These are phyloP conservation scores for Niveomyces coronatus DNA, from an alignment of 2,329 filamentous ascomycete genomes.

Conservation along the genomic window DNA sequence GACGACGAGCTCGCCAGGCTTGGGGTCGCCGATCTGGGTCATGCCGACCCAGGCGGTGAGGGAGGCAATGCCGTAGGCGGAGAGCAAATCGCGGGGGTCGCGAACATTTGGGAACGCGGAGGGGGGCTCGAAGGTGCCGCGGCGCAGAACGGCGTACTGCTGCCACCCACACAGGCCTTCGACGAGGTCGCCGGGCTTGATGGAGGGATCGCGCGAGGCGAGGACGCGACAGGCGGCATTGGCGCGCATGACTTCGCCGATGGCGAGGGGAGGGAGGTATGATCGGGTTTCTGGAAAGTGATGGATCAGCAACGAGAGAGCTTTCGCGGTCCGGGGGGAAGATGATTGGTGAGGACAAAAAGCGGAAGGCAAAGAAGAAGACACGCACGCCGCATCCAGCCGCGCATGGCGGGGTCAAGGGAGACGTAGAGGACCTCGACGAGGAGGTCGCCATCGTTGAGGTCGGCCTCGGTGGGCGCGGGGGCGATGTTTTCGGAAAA, in stretches of 20 bases:
- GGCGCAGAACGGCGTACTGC: slow-evolving; percentile 49
- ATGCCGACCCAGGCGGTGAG: slow-evolving; percentile 71
- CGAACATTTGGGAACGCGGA: slow-evolving; percentile 30
- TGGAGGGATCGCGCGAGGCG: slow-evolving; percentile 45
- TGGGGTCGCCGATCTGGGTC: slow-evolving; percentile 54
- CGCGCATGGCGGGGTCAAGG: slow-evolving; percentile 67
- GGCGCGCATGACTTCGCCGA: slow-evolving; percentile 61
- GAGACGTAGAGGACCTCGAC: slow-evolving; percentile 53
- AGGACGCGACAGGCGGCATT: slow-evolving; percentile 48
- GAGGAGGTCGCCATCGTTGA: slow-evolving; percentile 56
- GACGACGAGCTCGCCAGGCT: slow-evolving; percentile 63
- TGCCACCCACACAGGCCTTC: slow-evolving; percentile 50
- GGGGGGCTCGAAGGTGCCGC: slow-evolving; percentile 36
- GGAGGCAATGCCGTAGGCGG: slow-evolving; percentile 55
- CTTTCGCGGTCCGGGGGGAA: too few species aligned
- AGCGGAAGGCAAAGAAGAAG: background rate
- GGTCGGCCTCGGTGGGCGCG: slow-evolving; percentile 38
- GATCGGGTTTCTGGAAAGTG: slow-evolving; percentile 32
- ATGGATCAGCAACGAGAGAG: too few species aligned
- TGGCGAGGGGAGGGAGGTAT: slow-evolving; percentile 58
- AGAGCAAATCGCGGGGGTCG: slow-evolving; percentile 48
- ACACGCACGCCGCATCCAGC: slow-evolving; percentile 51
- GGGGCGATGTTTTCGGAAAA: slow-evolving; percentile 44
- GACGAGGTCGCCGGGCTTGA: slow-evolving; percentile 49
- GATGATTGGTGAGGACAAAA: too few species aligned